phyloP scores from a whole-genome alignment of 2,329 filamentous ascomycete species.

The Nigrospora oryzae region DNA sequence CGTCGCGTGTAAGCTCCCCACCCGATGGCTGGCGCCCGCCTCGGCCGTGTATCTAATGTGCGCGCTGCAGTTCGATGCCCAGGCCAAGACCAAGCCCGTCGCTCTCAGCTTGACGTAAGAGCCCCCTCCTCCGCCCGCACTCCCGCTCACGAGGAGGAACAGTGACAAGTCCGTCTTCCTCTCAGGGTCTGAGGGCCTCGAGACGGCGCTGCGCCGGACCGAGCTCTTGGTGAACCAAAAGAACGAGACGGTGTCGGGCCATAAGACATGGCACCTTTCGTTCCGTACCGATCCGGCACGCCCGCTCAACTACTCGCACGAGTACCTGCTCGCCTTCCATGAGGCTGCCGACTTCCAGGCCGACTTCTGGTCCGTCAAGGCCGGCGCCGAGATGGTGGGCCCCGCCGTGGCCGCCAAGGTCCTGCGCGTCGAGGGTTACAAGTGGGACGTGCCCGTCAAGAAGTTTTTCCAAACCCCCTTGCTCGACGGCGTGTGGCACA shows the following conservation, averaged over 20 bases:
- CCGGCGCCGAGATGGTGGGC: neutral
- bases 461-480: slow-evolving; percentile 1
- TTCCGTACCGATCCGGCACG: neutral
- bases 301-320: slow-evolving; percentile 2
- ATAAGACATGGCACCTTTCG: slow-evolving; percentile 2
- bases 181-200: slow-evolving; percentile 1
- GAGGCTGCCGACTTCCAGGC: slow-evolving; percentile 3
- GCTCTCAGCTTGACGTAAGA: neutral
- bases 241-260: slow-evolving; percentile 1
- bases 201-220: slow-evolving; percentile 2
- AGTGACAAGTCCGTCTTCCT: slow-evolving; percentile 1
- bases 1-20: neutral
- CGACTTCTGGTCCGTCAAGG: slow-evolving; percentile 3
- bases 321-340: slow-evolving; percentile 3
- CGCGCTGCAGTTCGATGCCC: neutral
- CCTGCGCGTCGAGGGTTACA: slow-evolving; percentile 2
- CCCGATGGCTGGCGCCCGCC: neutral
- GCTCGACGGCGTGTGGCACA: slow-evolving; percentile 1
- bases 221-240: slow-evolving; percentile 3
- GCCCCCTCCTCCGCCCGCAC: too few species aligned
- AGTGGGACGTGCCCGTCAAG: slow-evolving; percentile 3
- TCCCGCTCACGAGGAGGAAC: neutral
- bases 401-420: neutral
- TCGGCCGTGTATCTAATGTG: neutral
- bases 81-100: neutral